Evolutionary conservation across 148 eudicot genomes (phyloP).

Genomic region (Rhododendron ferrugineum): DNA sequence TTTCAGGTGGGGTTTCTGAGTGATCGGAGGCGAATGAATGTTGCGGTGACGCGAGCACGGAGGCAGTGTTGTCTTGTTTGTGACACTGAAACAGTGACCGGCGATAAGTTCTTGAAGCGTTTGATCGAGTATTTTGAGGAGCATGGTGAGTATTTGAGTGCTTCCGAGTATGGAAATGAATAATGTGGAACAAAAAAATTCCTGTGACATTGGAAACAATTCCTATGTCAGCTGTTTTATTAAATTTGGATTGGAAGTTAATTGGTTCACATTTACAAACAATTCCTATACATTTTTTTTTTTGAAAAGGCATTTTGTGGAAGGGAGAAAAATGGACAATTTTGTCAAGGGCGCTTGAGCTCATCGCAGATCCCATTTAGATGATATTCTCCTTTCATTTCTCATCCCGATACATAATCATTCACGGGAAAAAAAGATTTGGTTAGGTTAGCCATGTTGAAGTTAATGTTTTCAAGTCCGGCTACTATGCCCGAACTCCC

Average conservation of each 20-base stretch:
- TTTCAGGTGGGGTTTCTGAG: conserved; percentile 88
- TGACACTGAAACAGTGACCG: conserved; percentile 87
- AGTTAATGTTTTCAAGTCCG: not conserved
- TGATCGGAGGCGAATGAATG: conserved; percentile 94
- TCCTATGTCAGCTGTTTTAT: not conserved
- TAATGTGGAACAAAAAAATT: conserved; percentile 8
- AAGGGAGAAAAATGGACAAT: not conserved
- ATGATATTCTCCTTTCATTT: not conserved
- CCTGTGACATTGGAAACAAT: not conserved
- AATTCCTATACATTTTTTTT: not conserved
- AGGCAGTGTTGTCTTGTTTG: conserved; percentile 91
- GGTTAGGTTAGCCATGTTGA: not conserved
- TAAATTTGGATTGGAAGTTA: not conserved
- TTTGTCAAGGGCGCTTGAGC: not conserved
- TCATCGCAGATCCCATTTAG: not conserved
- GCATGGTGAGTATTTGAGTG: conserved; percentile 91
- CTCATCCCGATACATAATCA: not conserved
- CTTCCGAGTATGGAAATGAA: conserved; percentile 68
- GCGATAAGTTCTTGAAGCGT: conserved; percentile 81
- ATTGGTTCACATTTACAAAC: not conserved
- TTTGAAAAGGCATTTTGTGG: not conserved
- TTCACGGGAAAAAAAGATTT: not conserved
- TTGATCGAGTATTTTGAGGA: conserved; percentile 87
- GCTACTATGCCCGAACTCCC: not conserved
- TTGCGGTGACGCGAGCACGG: conserved; percentile 97